Evolutionary conservation across 2,329 filamentous ascomycete species (phyloP).

Genomic region (Exophiala oligosperma): DNA sequence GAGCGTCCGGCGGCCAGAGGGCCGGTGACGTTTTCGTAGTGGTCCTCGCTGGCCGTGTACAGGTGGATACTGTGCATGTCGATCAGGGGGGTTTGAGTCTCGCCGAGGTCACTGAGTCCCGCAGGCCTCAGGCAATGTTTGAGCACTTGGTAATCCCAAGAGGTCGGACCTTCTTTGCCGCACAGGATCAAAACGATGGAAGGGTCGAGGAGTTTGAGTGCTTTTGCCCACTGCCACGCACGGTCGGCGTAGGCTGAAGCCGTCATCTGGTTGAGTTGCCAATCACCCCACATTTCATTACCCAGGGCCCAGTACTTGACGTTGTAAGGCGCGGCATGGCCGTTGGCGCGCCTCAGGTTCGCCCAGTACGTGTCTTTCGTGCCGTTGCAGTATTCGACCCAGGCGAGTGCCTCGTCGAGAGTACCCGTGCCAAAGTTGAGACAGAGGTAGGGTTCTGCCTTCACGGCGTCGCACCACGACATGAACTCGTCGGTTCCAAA

Average conservation of each 20-base stretch:
- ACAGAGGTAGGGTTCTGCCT: slow-evolving; percentile 75
- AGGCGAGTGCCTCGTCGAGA: slow-evolving; percentile 49
- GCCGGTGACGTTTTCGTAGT: slow-evolving; percentile 59
- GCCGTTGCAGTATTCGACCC: slow-evolving; percentile 86
- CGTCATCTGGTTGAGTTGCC: slow-evolving; percentile 60
- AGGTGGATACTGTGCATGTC: slow-evolving; percentile 82
- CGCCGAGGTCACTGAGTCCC: slow-evolving; percentile 43
- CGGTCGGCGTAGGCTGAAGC: slow-evolving; percentile 60
- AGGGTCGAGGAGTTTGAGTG: slow-evolving; percentile 57
- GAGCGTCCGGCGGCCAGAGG: slow-evolving; percentile 70
- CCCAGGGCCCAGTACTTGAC: slow-evolving; percentile 85
- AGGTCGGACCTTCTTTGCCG: slow-evolving; percentile 66
- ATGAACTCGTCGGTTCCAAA: slow-evolving; percentile 88
- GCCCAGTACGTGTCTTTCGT: slow-evolving; percentile 77
- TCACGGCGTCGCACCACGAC: slow-evolving; percentile 72
- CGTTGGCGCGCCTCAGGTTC: slow-evolving; percentile 74
- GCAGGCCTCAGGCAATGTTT: slow-evolving; percentile 63
- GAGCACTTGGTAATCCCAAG: slow-evolving; percentile 73
- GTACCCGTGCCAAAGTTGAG: slow-evolving; percentile 79
- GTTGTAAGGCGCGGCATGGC: slow-evolving; percentile 73
- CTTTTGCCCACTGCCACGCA: slow-evolving; percentile 39
- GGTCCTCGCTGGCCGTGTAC: slow-evolving; percentile 63
- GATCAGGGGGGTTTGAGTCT: slow-evolving; percentile 49
- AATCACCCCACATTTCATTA: slow-evolving; percentile 66
- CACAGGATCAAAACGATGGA: slow-evolving; percentile 70